These are phyloP conservation scores for Henckelia pumila DNA, from an alignment of 257 asterid species.

Conservation along the genomic window DNA sequence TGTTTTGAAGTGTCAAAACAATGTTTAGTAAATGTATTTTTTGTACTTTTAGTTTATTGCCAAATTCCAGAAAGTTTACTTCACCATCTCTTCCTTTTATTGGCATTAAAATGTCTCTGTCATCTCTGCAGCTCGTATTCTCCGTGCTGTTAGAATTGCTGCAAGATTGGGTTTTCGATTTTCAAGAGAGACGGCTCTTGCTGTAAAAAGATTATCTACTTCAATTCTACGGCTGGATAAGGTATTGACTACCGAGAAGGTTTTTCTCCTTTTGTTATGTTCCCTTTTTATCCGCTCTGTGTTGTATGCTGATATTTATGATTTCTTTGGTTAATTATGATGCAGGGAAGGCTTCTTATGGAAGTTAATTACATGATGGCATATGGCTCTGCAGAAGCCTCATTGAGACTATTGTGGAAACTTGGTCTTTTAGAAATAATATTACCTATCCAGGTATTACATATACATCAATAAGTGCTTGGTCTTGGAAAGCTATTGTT, in stretches of 20 bases:
- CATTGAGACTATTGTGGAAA: constrained; percentile 78
- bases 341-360: constrained; percentile 85
- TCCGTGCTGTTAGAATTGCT: constrained; percentile 82
- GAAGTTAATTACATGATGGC: constrained; percentile 94
- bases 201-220: constrained; percentile 51
- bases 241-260: constrained; percentile 34
- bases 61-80: background rate
- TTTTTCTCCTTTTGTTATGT: constrained; percentile 19
- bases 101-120: constrained; percentile 11
- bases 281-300: constrained; percentile 13
- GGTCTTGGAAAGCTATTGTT: background rate
- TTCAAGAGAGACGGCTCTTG: constrained; percentile 65
- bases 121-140: constrained; percentile 68
- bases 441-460: constrained; percentile 70
- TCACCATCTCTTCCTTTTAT: constrained; percentile 9
- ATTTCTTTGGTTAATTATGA: constrained; percentile 7
- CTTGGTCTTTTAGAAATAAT: constrained; percentile 74
- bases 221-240: constrained; percentile 67
- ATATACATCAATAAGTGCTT: background rate
- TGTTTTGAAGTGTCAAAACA: constrained; percentile 9
- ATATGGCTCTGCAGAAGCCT: constrained; percentile 86
- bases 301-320: background rate
- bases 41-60: constrained; percentile 7
- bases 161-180: constrained; percentile 67
- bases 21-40: constrained; percentile 14